These are phyloP conservation scores for Vanrija pseudolonga DNA, from an alignment of 1,284 basidiomycete species.

Conservation along the genomic window DNA sequence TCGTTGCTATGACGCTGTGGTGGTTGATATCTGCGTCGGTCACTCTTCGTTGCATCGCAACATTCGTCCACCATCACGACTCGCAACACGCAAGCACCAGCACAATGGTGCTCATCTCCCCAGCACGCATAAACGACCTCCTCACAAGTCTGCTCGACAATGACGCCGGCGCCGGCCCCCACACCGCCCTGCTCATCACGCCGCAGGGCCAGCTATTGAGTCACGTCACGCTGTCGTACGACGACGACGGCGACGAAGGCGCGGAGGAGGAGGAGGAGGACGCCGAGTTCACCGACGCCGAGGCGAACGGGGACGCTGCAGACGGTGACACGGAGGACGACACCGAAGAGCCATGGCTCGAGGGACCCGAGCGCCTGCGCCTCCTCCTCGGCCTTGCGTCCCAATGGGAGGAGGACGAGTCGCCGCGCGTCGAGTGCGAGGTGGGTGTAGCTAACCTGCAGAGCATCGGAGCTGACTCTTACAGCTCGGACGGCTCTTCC, in stretches of 20 bases:
- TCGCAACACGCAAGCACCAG: not conserved
- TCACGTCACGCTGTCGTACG: constrained; percentile 14
- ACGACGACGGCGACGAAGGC: constrained; percentile 10
- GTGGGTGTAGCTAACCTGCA: constrained; percentile 12
- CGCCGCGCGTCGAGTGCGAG: constrained; percentile 37
- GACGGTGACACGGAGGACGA: constrained; percentile 8
- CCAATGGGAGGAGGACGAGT: constrained; percentile 37
- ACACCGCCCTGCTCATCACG: constrained; percentile 31
- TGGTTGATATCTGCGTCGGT: not conserved
- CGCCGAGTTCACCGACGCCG: not conserved
- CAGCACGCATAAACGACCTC: constrained; percentile 10
- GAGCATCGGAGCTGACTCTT: not conserved
- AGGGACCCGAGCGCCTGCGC: constrained; percentile 34
- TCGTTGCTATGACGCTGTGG: not conserved
- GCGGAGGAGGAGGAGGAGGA: constrained; percentile 6
- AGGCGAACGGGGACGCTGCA: not conserved
- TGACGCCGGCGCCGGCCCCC: constrained; percentile 16
- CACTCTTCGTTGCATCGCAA: not conserved
- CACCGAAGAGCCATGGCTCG: constrained; percentile 26
- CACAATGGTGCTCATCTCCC: constrained; percentile 17
- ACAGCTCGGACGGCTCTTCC: constrained; percentile 27
- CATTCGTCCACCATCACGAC: not conserved
- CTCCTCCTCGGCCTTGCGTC: constrained; percentile 34
- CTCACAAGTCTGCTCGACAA: constrained; percentile 8
- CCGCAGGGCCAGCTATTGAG: constrained; percentile 29